Evolutionary conservation across 2,329 filamentous ascomycete species (phyloP), one percentile per base, ranked within the genome.

Genomic region (Penicillium sp.): DNA sequence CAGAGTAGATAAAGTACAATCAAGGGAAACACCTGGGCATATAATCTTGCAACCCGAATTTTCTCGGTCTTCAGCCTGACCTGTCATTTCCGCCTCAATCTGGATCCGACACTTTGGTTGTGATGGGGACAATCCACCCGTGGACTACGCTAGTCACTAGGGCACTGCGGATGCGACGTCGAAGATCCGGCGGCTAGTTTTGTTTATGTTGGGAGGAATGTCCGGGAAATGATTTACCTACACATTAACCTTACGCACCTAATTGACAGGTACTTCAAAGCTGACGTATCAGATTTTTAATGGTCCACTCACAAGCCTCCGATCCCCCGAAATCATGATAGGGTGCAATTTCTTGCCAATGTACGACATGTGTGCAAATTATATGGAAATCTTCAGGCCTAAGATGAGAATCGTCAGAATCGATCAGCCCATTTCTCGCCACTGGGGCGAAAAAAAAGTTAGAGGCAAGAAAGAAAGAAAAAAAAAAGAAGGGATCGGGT

Each of bases 81-180:
- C 18, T 41, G 16, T 48, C 36, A 45, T 57, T 60, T 61, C 38
- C 55, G 54, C 54, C 55, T 31, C 50, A 56, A 56, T 53, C 56
- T 45, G 45, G 50, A 59, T 63, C 60, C 59, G 60, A 56, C 48
- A 57, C 44, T 44, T 18, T 60, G 61, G 60, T 59, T 58, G 58
- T 41, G 47, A 59, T 63, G 55, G 43, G 44, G 61, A 62, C 8
- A 42, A 34, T 40, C 38, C 38, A 40, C 38, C 10, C 24, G 24
- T 8, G 5, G 8, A 27, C 24, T 27, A 21, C 38, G 38, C 38
- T 41, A 34, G 16, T 31, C 27, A 32, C 40, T 41, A 40, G 38
- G 16, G 38, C 38, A n/a, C 11, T 43, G 6, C 27, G 38, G 38
- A 40, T 48, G 36, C 27, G 16, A 48, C 16, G 16, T 42, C 14